Base-by-base conservation (phyloP, 352 stramenopile species). In the Phytophthora ohioensis region DNA sequence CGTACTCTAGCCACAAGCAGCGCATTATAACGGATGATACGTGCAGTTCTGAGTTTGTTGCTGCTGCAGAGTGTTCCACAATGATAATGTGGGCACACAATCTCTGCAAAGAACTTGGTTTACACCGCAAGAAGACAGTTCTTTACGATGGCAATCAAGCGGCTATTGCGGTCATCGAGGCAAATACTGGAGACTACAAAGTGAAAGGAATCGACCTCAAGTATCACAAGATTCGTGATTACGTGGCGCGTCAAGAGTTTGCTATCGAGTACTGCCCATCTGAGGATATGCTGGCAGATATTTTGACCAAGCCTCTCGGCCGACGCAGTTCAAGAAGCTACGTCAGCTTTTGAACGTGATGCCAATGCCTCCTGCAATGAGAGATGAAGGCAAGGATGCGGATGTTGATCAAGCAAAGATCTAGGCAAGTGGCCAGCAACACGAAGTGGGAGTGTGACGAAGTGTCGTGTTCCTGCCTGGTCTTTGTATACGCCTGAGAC, bases 181-280 rank as follows among this genome's bases (percentile, higher is more conserved):
- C 46, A 45, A 58, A 57, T 13, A 66, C 34, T 43, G 58, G 46
- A 41, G 58, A 66, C 58, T 66, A 46, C 35, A 58, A 66, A 15
- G 47, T 66, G 1, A 66, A 66, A 32, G 48, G 35, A 13, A 41
- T 57, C 3, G 35, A 66, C 21, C 21, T 21, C 21, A 27, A 27
- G 21, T 27, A 27, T 27, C 21, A 27, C 21, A 27, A 27, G 21
- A 27, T 27, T 27, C 21, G 21, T 21, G 21, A 21, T 21, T 27
- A 27, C 21, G 1, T 27, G 21, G 21, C 2, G 21, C 21, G 21
- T 27, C 21, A 27, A 59, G 59, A 65, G 17, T 65, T 57, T 43
- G 46, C 15, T 57, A 32, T 57, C n/a, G 27, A 57, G 21, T 57
- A 57, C 13, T 65, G 35, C 8, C 34, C 35, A 11, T 65, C 46